Evolutionary conservation across 768 basidiomycete genomes (phyloP).

Genomic region (Trametes sanguinea): DNA sequence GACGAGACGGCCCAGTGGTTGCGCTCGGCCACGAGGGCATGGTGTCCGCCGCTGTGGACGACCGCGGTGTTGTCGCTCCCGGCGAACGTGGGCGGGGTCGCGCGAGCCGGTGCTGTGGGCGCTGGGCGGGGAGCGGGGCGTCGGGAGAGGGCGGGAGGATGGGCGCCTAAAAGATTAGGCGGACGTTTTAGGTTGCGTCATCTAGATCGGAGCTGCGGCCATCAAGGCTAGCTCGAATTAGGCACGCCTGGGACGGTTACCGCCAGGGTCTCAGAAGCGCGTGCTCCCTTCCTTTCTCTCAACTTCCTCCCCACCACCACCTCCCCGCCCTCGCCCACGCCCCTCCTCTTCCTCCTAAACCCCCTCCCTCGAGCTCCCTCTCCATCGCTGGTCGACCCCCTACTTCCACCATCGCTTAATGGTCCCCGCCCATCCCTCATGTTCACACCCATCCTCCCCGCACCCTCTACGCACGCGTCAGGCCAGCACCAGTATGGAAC

Average conservation of each 20-base stretch:
- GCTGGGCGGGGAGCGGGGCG: background rate
- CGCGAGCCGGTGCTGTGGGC: conserved; percentile 2
- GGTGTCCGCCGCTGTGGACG: background rate
- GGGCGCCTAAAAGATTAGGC: conserved; percentile 16
- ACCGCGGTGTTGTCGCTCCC: background rate
- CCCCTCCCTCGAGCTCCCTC: conserved; percentile 18
- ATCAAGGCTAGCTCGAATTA: conserved; percentile 34
- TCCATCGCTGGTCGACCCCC: conserved; percentile 37
- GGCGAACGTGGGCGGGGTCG: background rate
- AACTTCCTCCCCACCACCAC: conserved; percentile 31
- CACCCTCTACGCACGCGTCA: conserved; percentile 32
- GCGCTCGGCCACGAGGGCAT: background rate
- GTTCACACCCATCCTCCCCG: conserved; percentile 29
- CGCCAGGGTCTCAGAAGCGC: conserved; percentile 30
- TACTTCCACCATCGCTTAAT: conserved; percentile 31
- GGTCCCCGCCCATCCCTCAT: conserved; percentile 31
- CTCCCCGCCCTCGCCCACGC: conserved; percentile 30
- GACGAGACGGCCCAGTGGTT: background rate
- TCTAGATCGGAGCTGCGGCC: conserved; percentile 36
- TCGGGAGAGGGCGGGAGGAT: conserved; percentile 7
- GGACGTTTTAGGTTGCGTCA: conserved; percentile 32
- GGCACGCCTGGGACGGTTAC: conserved; percentile 36
- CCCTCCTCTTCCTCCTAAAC: conserved; percentile 16
- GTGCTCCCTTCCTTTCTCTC: conserved; percentile 28
- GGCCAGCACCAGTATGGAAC: conserved; percentile 51